These are phyloP conservation scores for Beauveria rudraprayagi DNA, from an alignment of 2,329 filamentous ascomycete species.

Conservation along the genomic window DNA sequence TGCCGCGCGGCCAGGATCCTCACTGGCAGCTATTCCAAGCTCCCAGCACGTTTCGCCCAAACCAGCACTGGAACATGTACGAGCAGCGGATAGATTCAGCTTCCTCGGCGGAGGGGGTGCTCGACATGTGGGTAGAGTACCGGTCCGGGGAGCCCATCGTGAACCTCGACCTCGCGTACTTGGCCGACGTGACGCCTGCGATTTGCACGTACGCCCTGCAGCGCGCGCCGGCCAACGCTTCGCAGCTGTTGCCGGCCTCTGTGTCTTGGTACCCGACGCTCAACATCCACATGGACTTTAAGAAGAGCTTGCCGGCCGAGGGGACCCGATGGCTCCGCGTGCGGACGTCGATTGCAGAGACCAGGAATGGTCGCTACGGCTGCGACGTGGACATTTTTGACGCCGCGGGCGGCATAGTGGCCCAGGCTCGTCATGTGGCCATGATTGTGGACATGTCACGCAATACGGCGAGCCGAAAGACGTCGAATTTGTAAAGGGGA, in stretches of 20 bases:
- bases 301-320: slow-evolving; percentile 58
- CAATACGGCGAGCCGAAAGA: slow-evolving; percentile 20
- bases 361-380: slow-evolving; percentile 67
- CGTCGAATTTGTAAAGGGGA: not conserved
- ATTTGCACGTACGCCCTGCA: not conserved
- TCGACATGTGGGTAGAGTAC: slow-evolving; percentile 17
- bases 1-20: slow-evolving; percentile 19
- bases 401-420: slow-evolving; percentile 21
- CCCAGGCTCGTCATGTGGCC: slow-evolving; percentile 24
- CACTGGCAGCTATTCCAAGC: slow-evolving; percentile 20
- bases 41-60: slow-evolving; percentile 10
- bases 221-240: not conserved
- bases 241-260: not conserved
- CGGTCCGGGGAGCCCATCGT: not conserved
- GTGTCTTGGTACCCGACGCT: slow-evolving; percentile 70
- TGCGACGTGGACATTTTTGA: slow-evolving; percentile 63
- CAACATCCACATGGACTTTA: slow-evolving; percentile 67
- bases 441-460: slow-evolving; percentile 19
- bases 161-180: slow-evolving; percentile 1
- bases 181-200: slow-evolving; percentile 3
- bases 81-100: slow-evolving; percentile 15
- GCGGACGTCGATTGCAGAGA: slow-evolving; percentile 55
- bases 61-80: slow-evolving; percentile 25
- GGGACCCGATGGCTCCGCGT: slow-evolving; percentile 68
- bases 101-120: slow-evolving; percentile 7